These are phyloP conservation scores for Calonectria pauciramosa DNA, from an alignment of 2,329 filamentous ascomycete species.

Conservation along the genomic window DNA sequence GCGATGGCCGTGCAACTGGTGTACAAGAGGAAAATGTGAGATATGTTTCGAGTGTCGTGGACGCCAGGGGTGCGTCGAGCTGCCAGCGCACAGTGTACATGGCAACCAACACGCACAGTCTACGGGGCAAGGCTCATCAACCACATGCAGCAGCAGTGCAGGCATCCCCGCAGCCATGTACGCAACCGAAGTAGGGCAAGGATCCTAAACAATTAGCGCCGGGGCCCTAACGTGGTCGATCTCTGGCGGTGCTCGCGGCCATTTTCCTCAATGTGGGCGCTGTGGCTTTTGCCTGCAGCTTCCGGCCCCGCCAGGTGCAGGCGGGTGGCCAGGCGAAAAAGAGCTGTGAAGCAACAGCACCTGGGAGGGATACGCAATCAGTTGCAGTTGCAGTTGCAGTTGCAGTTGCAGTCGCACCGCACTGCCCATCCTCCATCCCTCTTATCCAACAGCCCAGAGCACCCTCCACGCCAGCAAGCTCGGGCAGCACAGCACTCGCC, in stretches of 20 bases:
- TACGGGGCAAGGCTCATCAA: background rate
- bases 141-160: background rate
- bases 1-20: background rate
- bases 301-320: background rate
- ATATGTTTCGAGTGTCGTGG: conserved; percentile 5
- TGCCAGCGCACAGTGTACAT: background rate
- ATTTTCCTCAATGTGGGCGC: background rate
- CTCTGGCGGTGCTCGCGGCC: conserved; percentile 1
- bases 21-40: background rate
- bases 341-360: background rate
- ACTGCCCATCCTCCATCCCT: background rate
- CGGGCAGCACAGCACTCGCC: background rate
- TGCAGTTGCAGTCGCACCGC: background rate
- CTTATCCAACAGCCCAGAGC: background rate
- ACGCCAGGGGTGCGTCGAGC: conserved; percentile 11
- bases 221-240: background rate
- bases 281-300: background rate
- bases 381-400: background rate
- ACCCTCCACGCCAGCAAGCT: background rate
- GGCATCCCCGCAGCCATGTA: background rate
- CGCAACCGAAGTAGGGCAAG: background rate
- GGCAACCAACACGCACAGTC: background rate
- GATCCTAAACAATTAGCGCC: background rate
- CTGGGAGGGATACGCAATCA: background rate
- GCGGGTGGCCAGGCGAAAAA: background rate